A percentile compares a stretch with the other conserved stretches of the same genome.
phyloP scores from a whole-genome alignment of 176 grass and related monocot genomes.

The Elymus sibiricus region DNA sequence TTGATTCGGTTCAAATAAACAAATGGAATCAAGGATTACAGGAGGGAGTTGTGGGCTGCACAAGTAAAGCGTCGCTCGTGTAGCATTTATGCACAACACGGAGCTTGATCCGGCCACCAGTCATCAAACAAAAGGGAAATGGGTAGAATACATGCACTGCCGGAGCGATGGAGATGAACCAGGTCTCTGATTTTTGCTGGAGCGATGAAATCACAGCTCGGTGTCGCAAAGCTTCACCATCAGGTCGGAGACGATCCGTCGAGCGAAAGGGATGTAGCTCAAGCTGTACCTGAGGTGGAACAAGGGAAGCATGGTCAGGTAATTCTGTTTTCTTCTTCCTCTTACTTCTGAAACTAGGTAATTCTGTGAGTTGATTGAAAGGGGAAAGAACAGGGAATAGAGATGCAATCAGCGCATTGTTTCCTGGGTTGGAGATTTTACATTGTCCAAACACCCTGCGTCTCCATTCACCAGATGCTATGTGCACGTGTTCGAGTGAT shows the following conservation, averaged over 20 bases:
- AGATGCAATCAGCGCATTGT: background rate
- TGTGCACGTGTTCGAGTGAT: background rate
- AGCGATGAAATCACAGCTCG: no score
- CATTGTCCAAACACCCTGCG: background rate
- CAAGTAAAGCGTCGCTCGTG: background rate
- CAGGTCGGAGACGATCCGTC: slow-evolving; percentile 68
- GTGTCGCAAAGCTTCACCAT: slow-evolving; percentile 81
- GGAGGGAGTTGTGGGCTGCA: background rate
- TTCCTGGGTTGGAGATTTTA: background rate
- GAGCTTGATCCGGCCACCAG: background rate
- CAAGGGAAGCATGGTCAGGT: background rate
- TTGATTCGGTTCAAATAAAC: background rate
- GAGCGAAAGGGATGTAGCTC: slow-evolving; percentile 87
- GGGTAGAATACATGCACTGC: background rate
- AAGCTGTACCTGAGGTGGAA: slow-evolving; percentile 74
- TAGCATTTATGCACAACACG: slow-evolving; percentile 4
- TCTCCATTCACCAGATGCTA: no score
- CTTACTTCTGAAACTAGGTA: background rate
- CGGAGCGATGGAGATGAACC: background rate
- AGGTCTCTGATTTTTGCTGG: background rate
- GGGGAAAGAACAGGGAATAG: background rate
- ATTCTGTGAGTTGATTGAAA: background rate
- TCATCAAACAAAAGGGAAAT: slow-evolving; percentile 10
- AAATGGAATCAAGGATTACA: background rate
- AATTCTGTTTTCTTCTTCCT: background rate